These are phyloP conservation scores for Clohesyomyces aquaticus DNA, from an alignment of 495 filamentous ascomycete species.

Conservation along the genomic window DNA sequence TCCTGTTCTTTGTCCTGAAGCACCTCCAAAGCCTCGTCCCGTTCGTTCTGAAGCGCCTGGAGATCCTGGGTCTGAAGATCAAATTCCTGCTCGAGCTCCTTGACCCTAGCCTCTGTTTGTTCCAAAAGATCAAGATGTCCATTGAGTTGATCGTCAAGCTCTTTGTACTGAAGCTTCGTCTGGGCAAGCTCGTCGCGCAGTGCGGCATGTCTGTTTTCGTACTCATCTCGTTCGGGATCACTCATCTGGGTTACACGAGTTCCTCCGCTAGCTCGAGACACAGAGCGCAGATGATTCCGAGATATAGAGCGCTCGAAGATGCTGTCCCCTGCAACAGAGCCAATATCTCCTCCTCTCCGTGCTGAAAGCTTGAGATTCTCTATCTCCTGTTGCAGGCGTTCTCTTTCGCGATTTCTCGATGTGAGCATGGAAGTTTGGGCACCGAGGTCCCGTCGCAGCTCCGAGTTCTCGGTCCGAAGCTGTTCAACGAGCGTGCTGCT, in stretches of 20 bases:
- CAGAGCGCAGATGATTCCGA: slow-evolving; percentile 72
- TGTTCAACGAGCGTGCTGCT: slow-evolving; percentile 76
- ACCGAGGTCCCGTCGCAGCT: slow-evolving; percentile 86
- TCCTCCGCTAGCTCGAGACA: slow-evolving; percentile 71
- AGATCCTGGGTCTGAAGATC: slow-evolving; percentile 62
- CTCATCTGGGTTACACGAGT: slow-evolving; percentile 71
- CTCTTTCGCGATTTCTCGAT: slow-evolving; percentile 91
- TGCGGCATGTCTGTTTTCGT: slow-evolving; percentile 79
- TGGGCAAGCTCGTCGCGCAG: slow-evolving; percentile 84
- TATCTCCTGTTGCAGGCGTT: slow-evolving; percentile 93
- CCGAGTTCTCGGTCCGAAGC: slow-evolving; percentile 88
- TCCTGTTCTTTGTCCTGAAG: slow-evolving; percentile 79
- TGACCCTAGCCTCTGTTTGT: slow-evolving; percentile 44
- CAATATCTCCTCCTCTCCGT: slow-evolving; percentile 66
- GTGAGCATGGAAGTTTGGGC: slow-evolving; percentile 98
- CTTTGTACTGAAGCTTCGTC: slow-evolving; percentile 75
- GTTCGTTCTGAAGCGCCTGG: slow-evolving; percentile 77
- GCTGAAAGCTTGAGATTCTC: slow-evolving; percentile 91
- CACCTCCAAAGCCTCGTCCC: slow-evolving; percentile 79
- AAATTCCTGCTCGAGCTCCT: slow-evolving; percentile 46
- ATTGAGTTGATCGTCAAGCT: slow-evolving; percentile 50
- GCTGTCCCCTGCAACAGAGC: slow-evolving; percentile 79
- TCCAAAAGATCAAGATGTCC: slow-evolving; percentile 48
- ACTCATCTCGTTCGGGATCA: slow-evolving; percentile 81
- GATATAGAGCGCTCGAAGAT: slow-evolving; percentile 92